Conservation (phyloP, 768 basidiomycete genomes). For the Serendipita vermifera region DNA sequence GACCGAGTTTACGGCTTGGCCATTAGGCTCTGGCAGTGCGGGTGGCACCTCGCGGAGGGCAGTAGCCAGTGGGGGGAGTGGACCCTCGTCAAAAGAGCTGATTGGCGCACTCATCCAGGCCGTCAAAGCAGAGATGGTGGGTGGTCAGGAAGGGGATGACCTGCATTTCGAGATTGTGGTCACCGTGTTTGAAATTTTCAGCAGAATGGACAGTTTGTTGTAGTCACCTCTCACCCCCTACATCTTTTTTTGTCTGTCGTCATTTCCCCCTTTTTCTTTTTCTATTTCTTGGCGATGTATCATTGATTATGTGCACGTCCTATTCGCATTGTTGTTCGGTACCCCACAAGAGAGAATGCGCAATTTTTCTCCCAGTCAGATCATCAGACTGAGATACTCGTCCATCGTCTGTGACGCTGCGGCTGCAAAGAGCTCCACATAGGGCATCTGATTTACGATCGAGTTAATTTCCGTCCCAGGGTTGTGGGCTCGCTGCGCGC, state of each 20-base stretch:
- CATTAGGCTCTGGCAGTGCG: conserved; percentile 33
- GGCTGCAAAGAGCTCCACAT: too few relatives aligned
- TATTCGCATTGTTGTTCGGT: too few relatives aligned
- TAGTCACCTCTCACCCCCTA: conserved; percentile 20
- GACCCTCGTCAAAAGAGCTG: conserved; percentile 33
- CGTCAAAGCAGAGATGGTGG: conserved; percentile 55
- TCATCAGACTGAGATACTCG: too few relatives aligned
- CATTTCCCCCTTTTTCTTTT: too few relatives aligned
- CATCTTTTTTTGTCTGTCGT: not conserved
- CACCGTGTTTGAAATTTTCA: conserved; percentile 85
- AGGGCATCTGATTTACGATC: too few relatives aligned
- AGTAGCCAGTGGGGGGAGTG: conserved; percentile 1
- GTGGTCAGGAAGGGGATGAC: conserved; percentile 48
- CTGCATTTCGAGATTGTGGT: conserved; percentile 81
- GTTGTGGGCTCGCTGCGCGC: too few relatives aligned
- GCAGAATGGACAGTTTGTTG: conserved; percentile 78
- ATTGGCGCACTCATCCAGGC: conserved; percentile 63
- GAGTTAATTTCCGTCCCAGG: too few relatives aligned
- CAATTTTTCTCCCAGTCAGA: too few relatives aligned
- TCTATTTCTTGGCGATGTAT: too few relatives aligned
- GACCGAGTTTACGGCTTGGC: conserved; percentile 84
- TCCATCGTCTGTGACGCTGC: too few relatives aligned
- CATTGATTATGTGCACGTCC: too few relatives aligned
- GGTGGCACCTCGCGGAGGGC: not conserved
- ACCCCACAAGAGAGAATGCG: too few relatives aligned